A percentile compares a stretch with the other conserved stretches of the same genome.
Evolutionary conservation across 352 stramenopile genomes (phyloP).

Genomic region (Blastocystis sp.): DNA sequence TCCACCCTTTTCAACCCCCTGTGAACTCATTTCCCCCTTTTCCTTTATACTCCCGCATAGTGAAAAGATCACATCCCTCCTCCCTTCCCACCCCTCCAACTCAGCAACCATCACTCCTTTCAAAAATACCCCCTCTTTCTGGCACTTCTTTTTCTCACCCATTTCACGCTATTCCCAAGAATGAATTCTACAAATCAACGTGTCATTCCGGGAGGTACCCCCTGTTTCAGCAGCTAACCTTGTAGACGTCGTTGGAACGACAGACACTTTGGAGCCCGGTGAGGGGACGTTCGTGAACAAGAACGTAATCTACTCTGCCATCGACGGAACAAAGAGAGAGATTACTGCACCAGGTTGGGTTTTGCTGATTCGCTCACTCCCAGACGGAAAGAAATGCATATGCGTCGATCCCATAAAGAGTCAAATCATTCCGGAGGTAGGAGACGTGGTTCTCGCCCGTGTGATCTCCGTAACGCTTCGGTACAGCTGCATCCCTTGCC

Average conservation of each 20-base stretch:
- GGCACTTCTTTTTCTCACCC: not conserved
- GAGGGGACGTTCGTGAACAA: slow-evolving; percentile 62
- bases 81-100: too few species aligned
- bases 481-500: not conserved
- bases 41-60: too few species aligned
- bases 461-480: slow-evolving; percentile 41
- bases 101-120: too few species aligned
- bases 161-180: not conserved
- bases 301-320: slow-evolving; percentile 50
- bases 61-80: too few species aligned
- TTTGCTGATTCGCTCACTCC: not conserved
- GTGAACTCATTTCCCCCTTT: too few species aligned
- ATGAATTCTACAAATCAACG: not conserved
- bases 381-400: not conserved
- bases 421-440: slow-evolving; percentile 59
- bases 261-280: slow-evolving; percentile 11
- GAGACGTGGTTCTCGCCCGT: slow-evolving; percentile 58
- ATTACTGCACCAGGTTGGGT: not conserved
- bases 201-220: slow-evolving; percentile 61
- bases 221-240: not conserved
- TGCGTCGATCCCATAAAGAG: slow-evolving; percentile 17
- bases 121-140: not conserved
- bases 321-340: slow-evolving; percentile 19
- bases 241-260: slow-evolving; percentile 57
- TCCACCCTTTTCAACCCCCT: too few species aligned